Conservation (phyloP, 257 asterid genomes). For the Solanum habrochaites region DNA sequence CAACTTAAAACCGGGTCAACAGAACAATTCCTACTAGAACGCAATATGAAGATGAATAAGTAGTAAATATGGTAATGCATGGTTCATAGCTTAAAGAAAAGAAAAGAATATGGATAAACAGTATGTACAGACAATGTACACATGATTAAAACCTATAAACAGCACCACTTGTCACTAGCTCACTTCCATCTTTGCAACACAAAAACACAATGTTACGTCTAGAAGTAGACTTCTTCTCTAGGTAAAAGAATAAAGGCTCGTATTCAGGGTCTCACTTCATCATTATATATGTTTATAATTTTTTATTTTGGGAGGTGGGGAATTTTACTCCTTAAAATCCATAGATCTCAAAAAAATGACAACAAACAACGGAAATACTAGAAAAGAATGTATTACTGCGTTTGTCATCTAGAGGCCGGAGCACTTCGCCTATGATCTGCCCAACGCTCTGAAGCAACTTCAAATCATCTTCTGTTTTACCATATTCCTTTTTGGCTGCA, state of each 20-base stretch:
- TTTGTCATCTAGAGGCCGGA: conserved; percentile 82
- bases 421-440: conserved; percentile 94
- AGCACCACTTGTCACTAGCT: background rate
- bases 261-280: background rate
- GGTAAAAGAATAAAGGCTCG: background rate
- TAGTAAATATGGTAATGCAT: background rate
- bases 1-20: background rate
- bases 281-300: background rate
- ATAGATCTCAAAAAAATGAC: background rate
- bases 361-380: background rate
- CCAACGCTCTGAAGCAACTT: conserved; percentile 95
- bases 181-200: background rate
- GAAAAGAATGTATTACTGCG: conserved; percentile 40
- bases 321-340: background rate
- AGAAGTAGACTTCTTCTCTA: background rate
- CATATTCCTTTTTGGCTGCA: conserved; percentile 66
- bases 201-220: background rate
- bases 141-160: background rate
- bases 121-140: background rate
- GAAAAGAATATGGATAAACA: background rate
- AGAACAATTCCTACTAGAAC: background rate
- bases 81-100: background rate
- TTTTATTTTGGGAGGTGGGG: background rate
- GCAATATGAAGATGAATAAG: background rate
- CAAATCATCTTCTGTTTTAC: conserved; percentile 85